Conservation (phyloP, 495 filamentous ascomycete genomes). For the Glutinoglossum americanum region DNA sequence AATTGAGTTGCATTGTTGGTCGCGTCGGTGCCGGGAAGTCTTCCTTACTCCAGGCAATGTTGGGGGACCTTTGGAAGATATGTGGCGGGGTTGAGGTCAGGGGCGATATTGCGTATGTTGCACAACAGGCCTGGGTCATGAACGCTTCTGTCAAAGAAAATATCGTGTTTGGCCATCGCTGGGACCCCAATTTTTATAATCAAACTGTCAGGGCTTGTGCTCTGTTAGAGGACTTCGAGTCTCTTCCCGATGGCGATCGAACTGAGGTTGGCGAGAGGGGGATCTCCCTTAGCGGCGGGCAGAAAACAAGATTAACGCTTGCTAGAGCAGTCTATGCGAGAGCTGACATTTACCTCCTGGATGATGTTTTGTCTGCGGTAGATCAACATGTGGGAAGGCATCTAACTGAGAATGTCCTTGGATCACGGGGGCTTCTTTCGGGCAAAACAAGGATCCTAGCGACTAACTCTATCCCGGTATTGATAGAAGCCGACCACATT, state of each 20-base stretch:
- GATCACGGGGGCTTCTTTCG: slow-evolving; percentile 56
- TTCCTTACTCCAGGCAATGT: slow-evolving; percentile 63
- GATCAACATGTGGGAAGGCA: slow-evolving; percentile 95
- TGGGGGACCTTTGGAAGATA: slow-evolving; percentile 81
- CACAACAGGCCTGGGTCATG: slow-evolving; percentile 91
- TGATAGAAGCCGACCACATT: slow-evolving; percentile 74
- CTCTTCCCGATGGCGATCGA: slow-evolving; percentile 85
- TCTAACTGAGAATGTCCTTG: slow-evolving; percentile 82
- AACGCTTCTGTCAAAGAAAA: slow-evolving; percentile 94
- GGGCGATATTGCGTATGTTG: slow-evolving; percentile 72
- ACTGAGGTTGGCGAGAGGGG: slow-evolving; percentile 94
- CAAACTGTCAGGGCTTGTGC: slow-evolving; percentile 87
- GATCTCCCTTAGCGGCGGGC: slow-evolving; percentile 90
- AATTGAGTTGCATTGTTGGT: slow-evolving; percentile 85
- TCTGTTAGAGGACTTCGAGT: slow-evolving; percentile 72
- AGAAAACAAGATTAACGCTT: slow-evolving; percentile 88
- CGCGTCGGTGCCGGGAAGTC: slow-evolving; percentile 90
- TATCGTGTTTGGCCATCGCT: slow-evolving; percentile 89
- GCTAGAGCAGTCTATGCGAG: slow-evolving; percentile 92
- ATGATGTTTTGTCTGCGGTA: slow-evolving; percentile 87
- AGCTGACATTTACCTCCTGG: slow-evolving; percentile 89
- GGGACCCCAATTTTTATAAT: slow-evolving; percentile 88
- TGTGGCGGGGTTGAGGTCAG: slow-evolving; percentile 67
- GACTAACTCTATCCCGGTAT: slow-evolving; percentile 86
- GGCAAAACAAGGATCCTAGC: slow-evolving; percentile 85